Percentiles rank a stretch among this genome's conserved stretches.
These are phyloP conservation scores for Raffaelea ambrosiae DNA, from an alignment of 2,329 filamentous ascomycete species.

Conservation along the genomic window DNA sequence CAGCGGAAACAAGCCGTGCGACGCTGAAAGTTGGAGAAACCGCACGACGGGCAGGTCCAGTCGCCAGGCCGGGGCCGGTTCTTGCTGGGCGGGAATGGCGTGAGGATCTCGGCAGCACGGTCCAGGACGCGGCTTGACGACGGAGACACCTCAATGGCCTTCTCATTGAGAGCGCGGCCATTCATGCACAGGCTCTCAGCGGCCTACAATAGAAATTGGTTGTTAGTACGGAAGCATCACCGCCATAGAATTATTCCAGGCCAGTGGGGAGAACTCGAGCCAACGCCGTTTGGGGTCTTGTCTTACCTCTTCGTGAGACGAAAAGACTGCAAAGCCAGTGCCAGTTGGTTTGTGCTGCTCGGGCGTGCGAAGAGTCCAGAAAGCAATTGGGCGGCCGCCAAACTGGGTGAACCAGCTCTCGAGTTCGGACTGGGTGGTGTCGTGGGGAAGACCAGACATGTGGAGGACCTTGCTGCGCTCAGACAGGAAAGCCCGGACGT, in stretches of 20 bases:
- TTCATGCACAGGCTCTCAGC: constrained; percentile 99
- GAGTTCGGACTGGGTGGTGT: constrained; percentile 95
- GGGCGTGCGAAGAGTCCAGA: constrained; percentile 95
- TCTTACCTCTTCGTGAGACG: constrained; percentile 93
- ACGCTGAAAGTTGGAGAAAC: constrained; percentile 98
- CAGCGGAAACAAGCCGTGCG: constrained; percentile 98
- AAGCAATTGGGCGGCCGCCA: constrained; percentile 92
- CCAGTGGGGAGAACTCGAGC: constrained; percentile 1
- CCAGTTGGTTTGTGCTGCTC: constrained; percentile 99
- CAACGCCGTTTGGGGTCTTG: not conserved
- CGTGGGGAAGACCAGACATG: constrained; percentile 93
- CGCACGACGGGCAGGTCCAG: constrained; percentile 98
- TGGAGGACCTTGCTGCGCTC: constrained; percentile 97
- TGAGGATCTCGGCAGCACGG: constrained; percentile 89
- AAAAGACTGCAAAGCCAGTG: constrained; percentile 96
- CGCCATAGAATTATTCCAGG: not conserved
- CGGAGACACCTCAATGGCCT: constrained; percentile 96
- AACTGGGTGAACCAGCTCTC: constrained; percentile 99
- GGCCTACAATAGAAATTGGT: constrained; percentile 47
- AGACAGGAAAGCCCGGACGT: constrained; percentile 90
- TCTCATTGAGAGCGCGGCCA: constrained; percentile 93
- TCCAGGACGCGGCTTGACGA: constrained; percentile 96
- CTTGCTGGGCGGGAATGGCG: constrained; percentile 96
- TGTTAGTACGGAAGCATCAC: not conserved
- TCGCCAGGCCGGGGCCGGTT: constrained; percentile 94